Base-by-base conservation (phyloP, 306 rosid genomes). In the Quercus engelmannii region DNA sequence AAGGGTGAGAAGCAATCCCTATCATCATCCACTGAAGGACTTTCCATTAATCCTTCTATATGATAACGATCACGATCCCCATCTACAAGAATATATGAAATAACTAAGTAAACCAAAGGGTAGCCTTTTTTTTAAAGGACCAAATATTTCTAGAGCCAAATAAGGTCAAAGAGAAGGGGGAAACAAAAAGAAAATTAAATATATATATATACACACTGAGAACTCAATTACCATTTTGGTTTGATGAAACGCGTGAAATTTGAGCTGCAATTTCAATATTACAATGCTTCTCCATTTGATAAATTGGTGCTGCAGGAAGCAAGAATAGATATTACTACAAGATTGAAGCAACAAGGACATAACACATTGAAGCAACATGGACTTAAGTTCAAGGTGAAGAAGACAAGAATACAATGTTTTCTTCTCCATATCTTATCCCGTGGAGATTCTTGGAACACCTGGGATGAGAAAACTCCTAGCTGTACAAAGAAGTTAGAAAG, bases 391-490 rank as follows among this genome's bases (percentile, higher is more conserved):
- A 79, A 26, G 75, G 90, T 33, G 54, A 79, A 81, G 81, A 43
- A 52, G 68, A 65, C 55, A 76, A 76, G 79, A 70, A 90, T 93
- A 95, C 99, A 95, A 51, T 88, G 92, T 30, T 90, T 95, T 85
- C 90, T 89, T 83, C 87, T 95, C 99, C 97, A 88, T 76, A 87
- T 87, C 79, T 88, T 91, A 77, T 95, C 94, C 56, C 91, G 89
- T 1, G 98, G 91, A 83, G 98, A 91, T 56, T 95, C 99, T 88
- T 90, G 99, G 90, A 95, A 90, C 85, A 95, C 93, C 85, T 93
- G 99, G 83, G 99, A 95, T 79, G 99, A 95, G 92, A 95, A 95
- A 84, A 91, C 94, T 86, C 99, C 98, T 85, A 95, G 99, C 99
- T 95, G 92, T 72, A 55, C 80, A 83, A 79, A 90, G 75, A 86